Evolutionary conservation across 1,139 yeast species (phyloP).

Genomic region (Maudiozyma humilis): DNA sequence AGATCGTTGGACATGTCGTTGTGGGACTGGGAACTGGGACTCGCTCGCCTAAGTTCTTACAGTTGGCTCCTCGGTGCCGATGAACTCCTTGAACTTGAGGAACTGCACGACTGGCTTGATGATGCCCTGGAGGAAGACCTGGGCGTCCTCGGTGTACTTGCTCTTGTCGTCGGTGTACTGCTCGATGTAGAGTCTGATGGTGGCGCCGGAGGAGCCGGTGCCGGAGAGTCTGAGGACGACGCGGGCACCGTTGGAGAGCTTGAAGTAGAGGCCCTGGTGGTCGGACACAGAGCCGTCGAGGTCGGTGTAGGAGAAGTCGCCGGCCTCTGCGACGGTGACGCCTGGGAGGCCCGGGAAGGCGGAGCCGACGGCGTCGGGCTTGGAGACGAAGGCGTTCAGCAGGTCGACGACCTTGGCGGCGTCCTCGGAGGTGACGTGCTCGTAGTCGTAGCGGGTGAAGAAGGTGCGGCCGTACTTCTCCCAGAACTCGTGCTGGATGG

Average conservation of each 20-base stretch:
- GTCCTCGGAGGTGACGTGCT: slow-evolving; percentile 67
- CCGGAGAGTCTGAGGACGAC: slow-evolving; percentile 90
- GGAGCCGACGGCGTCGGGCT: slow-evolving; percentile 39
- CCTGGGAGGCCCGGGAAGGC: slow-evolving; percentile 36
- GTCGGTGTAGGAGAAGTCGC: slow-evolving; percentile 88
- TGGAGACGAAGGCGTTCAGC: slow-evolving; percentile 43
- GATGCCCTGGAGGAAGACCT: slow-evolving; percentile 58
- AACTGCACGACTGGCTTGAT: slow-evolving; percentile 57
- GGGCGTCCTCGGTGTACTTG: slow-evolving; percentile 47
- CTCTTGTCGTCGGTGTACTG: slow-evolving; percentile 60
- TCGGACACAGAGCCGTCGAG: slow-evolving; percentile 84
- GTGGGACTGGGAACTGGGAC: too few relatives aligned
- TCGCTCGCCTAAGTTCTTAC: slow-evolving; percentile 42
- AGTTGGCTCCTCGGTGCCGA: slow-evolving; percentile 84
- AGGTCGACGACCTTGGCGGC: slow-evolving; percentile 62
- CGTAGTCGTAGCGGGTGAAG: slow-evolving; percentile 93
- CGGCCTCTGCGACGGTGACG: slow-evolving; percentile 60
- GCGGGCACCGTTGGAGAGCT: slow-evolving; percentile 74
- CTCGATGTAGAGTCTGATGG: slow-evolving; percentile 88
- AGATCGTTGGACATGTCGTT: too few relatives aligned
- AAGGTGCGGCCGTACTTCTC: slow-evolving; percentile 87
- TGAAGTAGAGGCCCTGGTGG: slow-evolving; percentile 85
- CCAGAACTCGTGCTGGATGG: slow-evolving; percentile 87
- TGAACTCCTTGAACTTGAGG: slow-evolving; percentile 61
- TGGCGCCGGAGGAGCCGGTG: slow-evolving; percentile 97